Evolutionary conservation across 139 green algal species (phyloP).

Genomic region (Micractinium sp.): DNA sequence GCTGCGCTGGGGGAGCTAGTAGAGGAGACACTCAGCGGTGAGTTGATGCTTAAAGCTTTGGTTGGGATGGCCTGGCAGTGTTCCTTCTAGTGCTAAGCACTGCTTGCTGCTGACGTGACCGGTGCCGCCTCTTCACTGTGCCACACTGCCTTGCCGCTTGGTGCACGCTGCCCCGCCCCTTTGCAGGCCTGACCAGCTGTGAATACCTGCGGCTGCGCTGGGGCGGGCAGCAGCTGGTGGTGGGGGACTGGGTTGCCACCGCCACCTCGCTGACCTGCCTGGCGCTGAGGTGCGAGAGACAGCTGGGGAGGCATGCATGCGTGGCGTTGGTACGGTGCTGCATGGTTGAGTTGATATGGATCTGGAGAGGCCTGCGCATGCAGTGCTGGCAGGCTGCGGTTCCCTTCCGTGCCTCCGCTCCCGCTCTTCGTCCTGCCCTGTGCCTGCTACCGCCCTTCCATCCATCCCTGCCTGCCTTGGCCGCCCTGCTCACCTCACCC

Average conservation of each 20-base stretch:
- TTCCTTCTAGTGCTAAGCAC: no score
- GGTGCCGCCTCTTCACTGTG: neutral
- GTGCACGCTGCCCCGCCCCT: neutral
- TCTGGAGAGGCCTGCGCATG: no score
- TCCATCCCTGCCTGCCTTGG: no score
- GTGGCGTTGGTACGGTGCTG: neutral
- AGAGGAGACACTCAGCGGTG: neutral
- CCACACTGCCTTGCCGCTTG: neutral
- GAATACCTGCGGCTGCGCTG: conserved; percentile 28
- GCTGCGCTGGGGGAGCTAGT: neutral
- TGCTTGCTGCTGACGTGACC: neutral
- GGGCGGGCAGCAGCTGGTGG: neutral
- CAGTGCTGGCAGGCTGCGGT: neutral
- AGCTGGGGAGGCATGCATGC: neutral
- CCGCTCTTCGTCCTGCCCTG: neutral
- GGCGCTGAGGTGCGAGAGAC: neutral
- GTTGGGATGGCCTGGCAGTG: no score
- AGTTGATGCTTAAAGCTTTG: neutral
- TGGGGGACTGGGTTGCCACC: neutral
- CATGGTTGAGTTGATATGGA: no score
- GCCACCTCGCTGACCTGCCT: neutral
- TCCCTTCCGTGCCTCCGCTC: neutral
- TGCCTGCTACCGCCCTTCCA: neutral
- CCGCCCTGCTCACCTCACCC: neutral
- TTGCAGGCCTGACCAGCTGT: neutral